Evolutionary conservation across 805 yeast genomes (phyloP).

Genomic region (Candida chauliodis): DNA sequence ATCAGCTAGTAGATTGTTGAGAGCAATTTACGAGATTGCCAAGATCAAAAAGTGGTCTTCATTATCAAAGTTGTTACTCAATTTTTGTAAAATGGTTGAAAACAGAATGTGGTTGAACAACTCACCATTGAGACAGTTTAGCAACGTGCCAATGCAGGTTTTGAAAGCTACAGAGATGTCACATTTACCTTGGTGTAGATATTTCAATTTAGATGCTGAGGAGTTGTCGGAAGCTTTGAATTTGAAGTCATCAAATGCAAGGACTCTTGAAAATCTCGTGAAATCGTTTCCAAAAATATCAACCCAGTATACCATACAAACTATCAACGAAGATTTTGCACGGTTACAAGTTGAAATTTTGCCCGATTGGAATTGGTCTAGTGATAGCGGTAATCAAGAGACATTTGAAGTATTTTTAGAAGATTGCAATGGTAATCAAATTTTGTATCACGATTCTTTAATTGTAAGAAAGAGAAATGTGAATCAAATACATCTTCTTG

Average conservation of each 20-base stretch:
- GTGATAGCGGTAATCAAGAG: constrained; percentile 60
- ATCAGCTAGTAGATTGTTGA: constrained; percentile 81
- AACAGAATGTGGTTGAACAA: constrained; percentile 78
- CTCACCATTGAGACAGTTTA: constrained; percentile 84
- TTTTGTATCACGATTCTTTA: constrained; percentile 58
- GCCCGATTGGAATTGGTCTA: constrained; percentile 75
- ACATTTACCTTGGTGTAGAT: constrained; percentile 77
- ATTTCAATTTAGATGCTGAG: constrained; percentile 65
- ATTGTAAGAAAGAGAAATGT: constrained; percentile 48
- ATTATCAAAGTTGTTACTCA: constrained; percentile 53
- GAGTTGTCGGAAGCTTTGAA: constrained; percentile 81
- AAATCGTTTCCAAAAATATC: constrained; percentile 70
- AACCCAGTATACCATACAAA: constrained; percentile 62
- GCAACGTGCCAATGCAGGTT: constrained; percentile 59
- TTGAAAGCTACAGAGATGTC: constrained; percentile 75
- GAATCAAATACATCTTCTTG: constrained; percentile 54
- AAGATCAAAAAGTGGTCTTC: constrained; percentile 68
- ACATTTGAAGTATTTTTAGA: constrained; percentile 70
- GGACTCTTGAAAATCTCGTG: constrained; percentile 53
- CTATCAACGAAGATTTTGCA: constrained; percentile 68
- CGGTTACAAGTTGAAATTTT: constrained; percentile 61
- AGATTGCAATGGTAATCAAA: constrained; percentile 76
- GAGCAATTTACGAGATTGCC: constrained; percentile 83
- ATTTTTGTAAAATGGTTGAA: constrained; percentile 77
- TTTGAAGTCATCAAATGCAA: constrained; percentile 59